phyloP scores from a whole-genome alignment of 495 filamentous ascomycete species.

The Parmelia sp. region DNA sequence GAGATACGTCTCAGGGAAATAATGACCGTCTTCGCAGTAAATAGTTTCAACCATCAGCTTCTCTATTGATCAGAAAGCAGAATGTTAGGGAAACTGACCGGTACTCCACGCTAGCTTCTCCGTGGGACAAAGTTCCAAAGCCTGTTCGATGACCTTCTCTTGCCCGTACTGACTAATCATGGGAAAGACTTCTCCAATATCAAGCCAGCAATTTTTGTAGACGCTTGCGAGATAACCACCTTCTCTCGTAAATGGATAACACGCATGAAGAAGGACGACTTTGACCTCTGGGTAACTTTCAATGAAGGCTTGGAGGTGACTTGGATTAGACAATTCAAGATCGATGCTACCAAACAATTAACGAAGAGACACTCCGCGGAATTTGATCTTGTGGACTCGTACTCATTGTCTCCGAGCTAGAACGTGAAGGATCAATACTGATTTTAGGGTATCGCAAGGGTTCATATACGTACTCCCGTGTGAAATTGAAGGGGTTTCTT shows the following conservation, averaged over 20 bases:
- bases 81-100: neutral
- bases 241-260: constrained; percentile 79
- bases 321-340: constrained; percentile 63
- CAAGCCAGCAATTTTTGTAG: constrained; percentile 78
- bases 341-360: constrained; percentile 39
- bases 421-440: neutral
- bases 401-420: constrained; percentile 67
- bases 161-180: constrained; percentile 75
- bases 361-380: neutral
- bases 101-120: constrained; percentile 74
- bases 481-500: constrained; percentile 79
- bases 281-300: constrained; percentile 58
- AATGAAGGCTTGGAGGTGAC: constrained; percentile 71
- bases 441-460: neutral
- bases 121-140: constrained; percentile 68
- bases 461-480: constrained; percentile 45
- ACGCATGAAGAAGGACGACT: constrained; percentile 75
- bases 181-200: constrained; percentile 83
- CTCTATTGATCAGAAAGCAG: neutral
- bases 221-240: constrained; percentile 74
- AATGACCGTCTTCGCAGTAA: constrained; percentile 60
- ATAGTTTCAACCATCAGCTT: constrained; percentile 26
- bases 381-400: neutral
- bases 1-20: constrained; percentile 77
- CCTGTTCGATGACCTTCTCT: constrained; percentile 63